Evolutionary conservation across 129 eudicot genomes (phyloP).

Genomic region (Artemisia argyi): DNA sequence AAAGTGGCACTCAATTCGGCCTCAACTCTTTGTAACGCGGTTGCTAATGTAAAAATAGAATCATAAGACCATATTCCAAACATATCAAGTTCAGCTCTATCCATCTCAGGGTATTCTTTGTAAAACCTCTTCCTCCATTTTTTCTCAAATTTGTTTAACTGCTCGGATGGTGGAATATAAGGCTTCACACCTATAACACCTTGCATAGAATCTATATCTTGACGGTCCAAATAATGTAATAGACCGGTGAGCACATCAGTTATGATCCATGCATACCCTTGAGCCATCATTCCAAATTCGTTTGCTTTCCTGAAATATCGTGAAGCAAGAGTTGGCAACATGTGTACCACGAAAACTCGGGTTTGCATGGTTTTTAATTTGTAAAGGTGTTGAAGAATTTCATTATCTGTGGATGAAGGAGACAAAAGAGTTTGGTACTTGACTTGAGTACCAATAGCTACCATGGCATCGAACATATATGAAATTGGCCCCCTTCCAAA

Average conservation of each 20-base stretch:
- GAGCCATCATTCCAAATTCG: constrained; percentile 49
- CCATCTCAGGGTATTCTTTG: too few relatives aligned
- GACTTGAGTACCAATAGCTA: constrained; percentile 26
- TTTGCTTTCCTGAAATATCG: constrained; percentile 39
- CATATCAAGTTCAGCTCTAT: too few relatives aligned
- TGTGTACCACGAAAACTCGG: constrained; percentile 55
- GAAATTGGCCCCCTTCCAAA: constrained; percentile 57
- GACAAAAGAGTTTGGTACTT: constrained; percentile 35
- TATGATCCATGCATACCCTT: too few relatives aligned
- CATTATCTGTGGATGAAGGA: constrained; percentile 32
- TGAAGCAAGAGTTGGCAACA: constrained; percentile 36
- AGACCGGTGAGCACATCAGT: too few relatives aligned
- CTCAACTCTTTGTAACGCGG: constrained; percentile 35
- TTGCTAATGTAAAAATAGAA: too few relatives aligned
- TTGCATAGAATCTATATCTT: too few relatives aligned
- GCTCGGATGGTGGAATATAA: too few relatives aligned
- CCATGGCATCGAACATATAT: constrained; percentile 44
- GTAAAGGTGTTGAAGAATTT: constrained; percentile 40
- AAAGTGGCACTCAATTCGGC: not conserved
- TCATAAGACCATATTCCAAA: too few relatives aligned
- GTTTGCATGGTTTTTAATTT: constrained; percentile 43
- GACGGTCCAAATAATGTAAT: too few relatives aligned
- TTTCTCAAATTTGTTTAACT: too few relatives aligned
- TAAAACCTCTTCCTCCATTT: too few relatives aligned
- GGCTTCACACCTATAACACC: too few relatives aligned